Evolutionary conservation across 2,329 filamentous ascomycete genomes (phyloP).

Genomic region (Neonectria sp.): DNA sequence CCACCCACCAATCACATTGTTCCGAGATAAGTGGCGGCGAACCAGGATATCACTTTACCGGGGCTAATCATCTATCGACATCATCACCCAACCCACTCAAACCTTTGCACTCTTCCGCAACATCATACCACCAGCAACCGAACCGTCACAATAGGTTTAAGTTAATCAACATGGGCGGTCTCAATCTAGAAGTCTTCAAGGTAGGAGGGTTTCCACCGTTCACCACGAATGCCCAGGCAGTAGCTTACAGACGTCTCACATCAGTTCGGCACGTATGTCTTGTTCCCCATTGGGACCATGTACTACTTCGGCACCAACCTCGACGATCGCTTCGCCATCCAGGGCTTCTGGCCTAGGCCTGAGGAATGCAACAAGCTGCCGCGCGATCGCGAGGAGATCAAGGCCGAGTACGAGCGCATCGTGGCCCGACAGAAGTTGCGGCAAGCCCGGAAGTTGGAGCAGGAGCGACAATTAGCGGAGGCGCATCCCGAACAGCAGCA

Average conservation of each 20-base stretch:
- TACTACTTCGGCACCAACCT: constrained; percentile 99
- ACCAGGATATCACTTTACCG: constrained; percentile 39
- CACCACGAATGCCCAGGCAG: background rate
- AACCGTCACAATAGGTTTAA: constrained; percentile 19
- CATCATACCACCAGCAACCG: constrained; percentile 30
- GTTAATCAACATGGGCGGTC: constrained; percentile 73
- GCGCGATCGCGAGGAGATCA: constrained; percentile 85
- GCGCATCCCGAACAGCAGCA: constrained; percentile 45
- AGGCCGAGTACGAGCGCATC: constrained; percentile 83
- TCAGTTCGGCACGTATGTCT: constrained; percentile 98
- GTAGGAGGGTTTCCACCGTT: constrained; percentile 61
- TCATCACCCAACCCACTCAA: constrained; percentile 35
- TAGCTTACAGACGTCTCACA: constrained; percentile 21
- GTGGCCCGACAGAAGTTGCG: constrained; percentile 79
- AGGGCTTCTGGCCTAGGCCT: constrained; percentile 92
- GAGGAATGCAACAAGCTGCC: constrained; percentile 84
- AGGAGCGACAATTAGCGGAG: constrained; percentile 51
- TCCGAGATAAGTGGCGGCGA: constrained; percentile 34
- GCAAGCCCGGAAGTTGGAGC: constrained; percentile 68
- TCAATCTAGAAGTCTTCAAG: constrained; percentile 97
- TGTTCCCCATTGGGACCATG: constrained; percentile 99
- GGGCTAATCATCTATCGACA: constrained; percentile 40
- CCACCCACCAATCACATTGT: constrained; percentile 36
- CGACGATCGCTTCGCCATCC: constrained; percentile 89
- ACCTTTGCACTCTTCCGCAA: constrained; percentile 33